Percentiles rank a stretch among this genome's conserved stretches.
Conservation (phyloP, 106 monocot species). For the Phalaenopsis aphrodite region DNA sequence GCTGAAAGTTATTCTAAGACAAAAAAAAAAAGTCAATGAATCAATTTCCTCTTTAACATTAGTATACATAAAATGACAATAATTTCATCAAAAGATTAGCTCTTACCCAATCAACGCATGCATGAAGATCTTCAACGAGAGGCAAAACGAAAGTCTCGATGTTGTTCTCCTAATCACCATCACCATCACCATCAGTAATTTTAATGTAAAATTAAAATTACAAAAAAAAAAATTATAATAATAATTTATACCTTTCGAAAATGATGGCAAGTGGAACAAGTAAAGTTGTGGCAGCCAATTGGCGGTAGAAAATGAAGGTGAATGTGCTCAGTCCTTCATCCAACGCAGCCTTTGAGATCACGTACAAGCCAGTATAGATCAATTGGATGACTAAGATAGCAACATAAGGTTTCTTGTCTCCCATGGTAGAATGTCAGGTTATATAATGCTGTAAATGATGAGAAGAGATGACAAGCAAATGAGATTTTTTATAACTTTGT, state of each 20-base stretch:
- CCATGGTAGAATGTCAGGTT: conserved; percentile 14
- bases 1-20: conserved; percentile 32
- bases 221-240: neutral
- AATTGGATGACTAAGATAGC: conserved; percentile 40
- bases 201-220: neutral
- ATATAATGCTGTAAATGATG: too few relatives aligned
- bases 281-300: conserved; percentile 35
- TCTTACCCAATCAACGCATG: conserved; percentile 42
- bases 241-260: conserved; percentile 32
- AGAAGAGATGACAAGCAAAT: too few relatives aligned
- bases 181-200: neutral
- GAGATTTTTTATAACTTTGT: too few relatives aligned
- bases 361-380: conserved; percentile 44
- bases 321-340: conserved; percentile 43
- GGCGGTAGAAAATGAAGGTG: conserved; percentile 69
- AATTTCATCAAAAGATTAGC: neutral
- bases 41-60: too few relatives aligned
- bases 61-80: too few relatives aligned
- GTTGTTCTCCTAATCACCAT: neutral
- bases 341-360: conserved; percentile 65
- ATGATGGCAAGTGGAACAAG: conserved; percentile 39
- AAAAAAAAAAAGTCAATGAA: neutral
- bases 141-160: conserved; percentile 8
- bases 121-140: conserved; percentile 46
- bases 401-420: conserved; percentile 32